These are phyloP conservation scores for Dendrobium catenatum DNA, from an alignment of 106 monocot genomes.

Conservation along the genomic window DNA sequence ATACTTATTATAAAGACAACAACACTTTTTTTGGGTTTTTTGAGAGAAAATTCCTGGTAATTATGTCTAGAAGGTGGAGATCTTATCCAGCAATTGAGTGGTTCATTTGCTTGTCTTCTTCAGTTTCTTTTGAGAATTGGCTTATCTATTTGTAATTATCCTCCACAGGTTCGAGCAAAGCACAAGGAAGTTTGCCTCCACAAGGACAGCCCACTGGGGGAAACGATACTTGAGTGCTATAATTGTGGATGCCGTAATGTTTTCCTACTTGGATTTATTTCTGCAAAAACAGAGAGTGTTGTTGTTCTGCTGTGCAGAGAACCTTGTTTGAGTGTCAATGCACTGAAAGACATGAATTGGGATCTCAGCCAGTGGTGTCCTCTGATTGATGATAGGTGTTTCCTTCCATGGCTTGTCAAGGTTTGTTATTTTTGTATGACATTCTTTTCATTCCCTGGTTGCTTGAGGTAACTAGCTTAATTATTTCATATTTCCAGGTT, in stretches of 20 bases:
- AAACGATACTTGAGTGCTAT: conserved; percentile 98
- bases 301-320: conserved; percentile 98
- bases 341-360: conserved; percentile 99
- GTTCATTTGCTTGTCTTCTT: background rate
- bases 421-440: conserved; percentile 22
- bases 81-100: background rate
- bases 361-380: conserved; percentile 99
- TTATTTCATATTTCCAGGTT: conserved; percentile 31
- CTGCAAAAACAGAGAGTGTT: conserved; percentile 96
- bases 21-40: too few relatives aligned
- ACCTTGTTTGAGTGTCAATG: conserved; percentile 92
- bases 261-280: conserved; percentile 94
- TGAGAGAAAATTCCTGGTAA: too few relatives aligned
- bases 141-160: conserved; percentile 2
- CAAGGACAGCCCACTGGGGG: conserved; percentile 93
- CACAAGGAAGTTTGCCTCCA: conserved; percentile 99
- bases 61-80: too few relatives aligned
- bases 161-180: conserved; percentile 82
- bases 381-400: conserved; percentile 94
- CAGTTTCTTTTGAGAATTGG: background rate
- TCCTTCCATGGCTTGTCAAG: conserved; percentile 96
- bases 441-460: background rate
- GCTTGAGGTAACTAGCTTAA: background rate
- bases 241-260: conserved; percentile 98
- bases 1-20: too few relatives aligned